Conservation (phyloP, 106 monocot species). For the Apostasia ramifera region DNA sequence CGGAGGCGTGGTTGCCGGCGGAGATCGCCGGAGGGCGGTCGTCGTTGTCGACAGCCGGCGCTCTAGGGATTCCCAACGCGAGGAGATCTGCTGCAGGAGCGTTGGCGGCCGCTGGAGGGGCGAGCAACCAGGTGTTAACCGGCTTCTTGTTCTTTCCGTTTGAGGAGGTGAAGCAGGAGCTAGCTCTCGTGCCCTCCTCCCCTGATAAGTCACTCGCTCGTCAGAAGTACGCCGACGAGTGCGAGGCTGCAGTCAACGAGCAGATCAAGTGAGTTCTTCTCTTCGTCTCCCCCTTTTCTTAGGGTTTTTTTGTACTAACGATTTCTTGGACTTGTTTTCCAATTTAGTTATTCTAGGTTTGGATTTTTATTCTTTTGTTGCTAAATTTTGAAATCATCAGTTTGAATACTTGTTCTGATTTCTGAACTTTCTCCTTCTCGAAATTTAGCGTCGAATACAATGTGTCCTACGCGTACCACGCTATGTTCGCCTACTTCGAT, state of each 20-base stretch:
- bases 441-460: constrained; percentile 15
- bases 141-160: constrained; percentile 70
- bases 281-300: neutral
- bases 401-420: neutral
- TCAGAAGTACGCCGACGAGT: constrained; percentile 52
- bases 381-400: neutral
- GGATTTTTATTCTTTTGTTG: neutral
- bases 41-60: neutral
- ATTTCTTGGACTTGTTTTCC: neutral
- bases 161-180: constrained; percentile 67
- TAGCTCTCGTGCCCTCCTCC: constrained; percentile 38
- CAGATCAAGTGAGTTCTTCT: constrained; percentile 73
- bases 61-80: neutral
- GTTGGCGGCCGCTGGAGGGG: neutral
- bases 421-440: neutral
- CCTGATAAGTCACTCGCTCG: constrained; percentile 46
- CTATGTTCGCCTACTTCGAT: constrained; percentile 14
- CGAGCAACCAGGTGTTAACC: constrained; percentile 8
- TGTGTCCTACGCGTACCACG: constrained; percentile 16
- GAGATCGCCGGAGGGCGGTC: neutral
- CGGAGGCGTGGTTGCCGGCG: neutral
- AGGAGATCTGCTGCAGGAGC: neutral
- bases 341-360: neutral
- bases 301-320: neutral
- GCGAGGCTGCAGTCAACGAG: constrained; percentile 78